These are phyloP conservation scores for Tubosaeta sp. DNA, from an alignment of 768 basidiomycete species.

Conservation along the genomic window DNA sequence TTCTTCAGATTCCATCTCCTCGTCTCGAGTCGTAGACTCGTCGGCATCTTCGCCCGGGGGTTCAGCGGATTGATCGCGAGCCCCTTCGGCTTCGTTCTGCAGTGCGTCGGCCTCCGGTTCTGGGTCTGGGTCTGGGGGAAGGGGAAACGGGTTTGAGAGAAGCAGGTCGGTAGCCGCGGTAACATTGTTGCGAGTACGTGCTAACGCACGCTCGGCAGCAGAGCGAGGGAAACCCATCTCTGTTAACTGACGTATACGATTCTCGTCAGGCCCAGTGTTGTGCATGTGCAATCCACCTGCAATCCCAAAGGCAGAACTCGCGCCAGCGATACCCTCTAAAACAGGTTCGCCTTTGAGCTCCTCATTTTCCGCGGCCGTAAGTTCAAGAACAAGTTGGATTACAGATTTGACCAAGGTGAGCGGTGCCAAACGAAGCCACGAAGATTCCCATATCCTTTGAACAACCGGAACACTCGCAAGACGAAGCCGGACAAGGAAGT, in stretches of 20 bases:
- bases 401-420: conserved; percentile 70
- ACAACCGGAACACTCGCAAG: conserved; percentile 64
- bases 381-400: conserved; percentile 72
- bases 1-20: conserved; percentile 27
- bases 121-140: conserved; percentile 65
- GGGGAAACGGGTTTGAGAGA: conserved; percentile 74
- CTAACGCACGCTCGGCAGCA: conserved; percentile 79
- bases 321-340: conserved; percentile 32
- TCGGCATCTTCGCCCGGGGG: conserved; percentile 26
- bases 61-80: conserved; percentile 27
- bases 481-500: conserved; percentile 82
- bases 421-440: conserved; percentile 78
- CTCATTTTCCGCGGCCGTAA: conserved; percentile 80
- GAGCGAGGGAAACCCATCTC: conserved; percentile 98
- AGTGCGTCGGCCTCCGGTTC: conserved; percentile 28
- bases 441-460: conserved; percentile 70
- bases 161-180: conserved; percentile 85
- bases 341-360: conserved; percentile 49
- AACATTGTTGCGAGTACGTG: conserved; percentile 84
- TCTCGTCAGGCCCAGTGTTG: conserved; percentile 62
- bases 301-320: conserved; percentile 28
- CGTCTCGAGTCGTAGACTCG: conserved; percentile 21
- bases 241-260: conserved; percentile 72
- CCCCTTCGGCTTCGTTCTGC: conserved; percentile 11
- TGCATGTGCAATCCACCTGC: conserved; percentile 32